Percentiles rank a stretch among this genome's conserved stretches.
phyloP scores from a whole-genome alignment of 1,139 yeast genomes.

The Kodamaea arcana region DNA sequence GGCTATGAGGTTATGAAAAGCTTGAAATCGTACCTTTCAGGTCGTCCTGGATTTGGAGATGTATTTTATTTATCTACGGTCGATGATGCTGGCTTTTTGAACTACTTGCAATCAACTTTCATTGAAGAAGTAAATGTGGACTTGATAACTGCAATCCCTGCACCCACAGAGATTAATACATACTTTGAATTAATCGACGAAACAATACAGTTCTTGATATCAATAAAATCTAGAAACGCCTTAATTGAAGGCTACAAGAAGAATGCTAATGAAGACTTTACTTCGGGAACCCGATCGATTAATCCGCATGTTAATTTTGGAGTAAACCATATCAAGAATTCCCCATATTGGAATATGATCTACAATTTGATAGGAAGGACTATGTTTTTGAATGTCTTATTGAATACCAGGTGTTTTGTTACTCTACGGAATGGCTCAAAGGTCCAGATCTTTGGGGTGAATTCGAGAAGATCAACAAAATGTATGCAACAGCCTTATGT shows the following conservation, averaged over 20 bases:
- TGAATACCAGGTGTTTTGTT: constrained; percentile 24
- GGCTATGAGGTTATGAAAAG: not conserved
- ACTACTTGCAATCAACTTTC: constrained; percentile 2
- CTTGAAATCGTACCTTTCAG: constrained; percentile 2
- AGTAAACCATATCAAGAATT: constrained; percentile 27
- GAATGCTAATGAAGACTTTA: constrained; percentile 13
- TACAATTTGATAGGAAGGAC: constrained; percentile 28
- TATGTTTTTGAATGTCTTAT: constrained; percentile 28
- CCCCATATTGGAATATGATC: constrained; percentile 31
- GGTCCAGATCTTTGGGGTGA: constrained; percentile 36
- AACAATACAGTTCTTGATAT: constrained; percentile 17
- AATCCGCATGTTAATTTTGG: constrained; percentile 23
- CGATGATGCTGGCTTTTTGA: constrained; percentile 1
- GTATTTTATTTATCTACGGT: not conserved
- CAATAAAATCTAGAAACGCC: constrained; percentile 17
- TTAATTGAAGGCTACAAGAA: constrained; percentile 26
- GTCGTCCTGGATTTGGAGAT: not conserved
- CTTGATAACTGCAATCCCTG: constrained; percentile 2
- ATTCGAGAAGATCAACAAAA: not conserved
- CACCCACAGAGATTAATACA: constrained; percentile 5
- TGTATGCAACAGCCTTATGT: not conserved
- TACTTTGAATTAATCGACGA: constrained; percentile 27
- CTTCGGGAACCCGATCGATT: constrained; percentile 9
- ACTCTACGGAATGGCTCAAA: constrained; percentile 7
- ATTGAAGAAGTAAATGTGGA: constrained; percentile 5